These are phyloP conservation scores for rapeseed (Brassica napus) DNA, from an alignment of 345 rosid genomes.

Conservation along the genomic window Da-Ae NC_063434.1:20597501-20598000, in stretches of 20 bases:
- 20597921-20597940: not conserved
- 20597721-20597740: constrained; percentile 62
- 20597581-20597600: not conserved
- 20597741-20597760: constrained; percentile 46
- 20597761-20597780: not conserved
- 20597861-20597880: not conserved
- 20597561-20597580: constrained; percentile 86
- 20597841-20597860: not conserved
- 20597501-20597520: constrained; percentile 62
- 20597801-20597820: not conserved
- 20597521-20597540: constrained; percentile 60
- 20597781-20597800: constrained; percentile 13
- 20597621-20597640: not conserved
- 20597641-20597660: not conserved
- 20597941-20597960: too few species aligned
- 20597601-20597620: not conserved
- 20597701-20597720: constrained; percentile 79
- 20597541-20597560: constrained; percentile 77
- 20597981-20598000: not conserved
- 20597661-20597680: not conserved
- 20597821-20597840: not conserved
- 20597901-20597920: not conserved
- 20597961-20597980: not conserved
- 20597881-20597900: not conserved
- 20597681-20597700: constrained; percentile 90